phyloP scores from a whole-genome alignment of 139 green algal species.

The Coelastrella sp. region DNA sequence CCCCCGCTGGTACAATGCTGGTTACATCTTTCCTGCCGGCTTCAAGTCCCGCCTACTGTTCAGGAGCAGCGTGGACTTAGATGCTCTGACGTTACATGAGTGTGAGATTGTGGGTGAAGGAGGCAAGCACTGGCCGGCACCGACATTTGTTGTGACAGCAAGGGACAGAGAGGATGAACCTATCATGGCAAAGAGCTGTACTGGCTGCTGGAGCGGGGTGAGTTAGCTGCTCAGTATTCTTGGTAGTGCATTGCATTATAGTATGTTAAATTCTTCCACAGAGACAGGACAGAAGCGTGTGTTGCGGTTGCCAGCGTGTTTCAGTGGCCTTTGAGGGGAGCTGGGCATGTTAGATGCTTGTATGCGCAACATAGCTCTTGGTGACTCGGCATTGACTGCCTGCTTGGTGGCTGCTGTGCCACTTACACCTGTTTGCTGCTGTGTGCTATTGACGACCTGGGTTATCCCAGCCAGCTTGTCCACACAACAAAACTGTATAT shows the following conservation, averaged over 20 bases:
- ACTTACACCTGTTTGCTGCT: too few species aligned
- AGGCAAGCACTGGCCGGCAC: slow-evolving; percentile 81
- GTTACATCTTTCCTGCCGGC: slow-evolving; percentile 95
- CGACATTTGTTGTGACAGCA: slow-evolving; percentile 86
- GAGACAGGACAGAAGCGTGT: too few species aligned
- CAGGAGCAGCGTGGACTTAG: slow-evolving; percentile 61
- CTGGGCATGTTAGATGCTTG: too few species aligned
- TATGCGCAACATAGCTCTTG: too few species aligned
- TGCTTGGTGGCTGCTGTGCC: neutral
- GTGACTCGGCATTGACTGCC: neutral
- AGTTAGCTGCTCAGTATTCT: neutral
- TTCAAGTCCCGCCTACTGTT: slow-evolving; percentile 87
- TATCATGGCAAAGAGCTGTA: slow-evolving; percentile 87
- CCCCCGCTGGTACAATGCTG: slow-evolving; percentile 87
- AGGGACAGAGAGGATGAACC: slow-evolving; percentile 89
- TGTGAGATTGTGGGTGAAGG: slow-evolving; percentile 85
- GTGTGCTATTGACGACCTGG: too few species aligned
- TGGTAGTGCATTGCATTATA: too few species aligned
- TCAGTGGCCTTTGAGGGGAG: too few species aligned
- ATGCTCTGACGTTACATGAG: slow-evolving; percentile 80
- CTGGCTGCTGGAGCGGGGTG: slow-evolving; percentile 91
- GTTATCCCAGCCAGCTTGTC: too few species aligned
- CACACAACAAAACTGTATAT: neutral
- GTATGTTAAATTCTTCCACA: too few species aligned
- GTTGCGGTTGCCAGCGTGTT: too few species aligned